These are phyloP conservation scores for Kwoniella dendrophila DNA, from an alignment of 768 basidiomycete genomes.

Conservation along the genomic window DNA sequence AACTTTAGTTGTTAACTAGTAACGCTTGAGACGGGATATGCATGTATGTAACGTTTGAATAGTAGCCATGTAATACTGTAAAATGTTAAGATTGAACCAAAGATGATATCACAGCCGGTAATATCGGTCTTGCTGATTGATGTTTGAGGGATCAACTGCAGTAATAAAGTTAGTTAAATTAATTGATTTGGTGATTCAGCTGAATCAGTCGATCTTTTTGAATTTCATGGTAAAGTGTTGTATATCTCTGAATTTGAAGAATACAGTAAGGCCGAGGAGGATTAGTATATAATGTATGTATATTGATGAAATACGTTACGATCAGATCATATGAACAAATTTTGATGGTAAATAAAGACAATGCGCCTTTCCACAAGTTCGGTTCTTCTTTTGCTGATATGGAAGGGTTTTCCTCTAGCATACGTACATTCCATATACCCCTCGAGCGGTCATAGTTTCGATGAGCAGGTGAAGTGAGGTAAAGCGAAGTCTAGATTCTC, in stretches of 20 bases:
- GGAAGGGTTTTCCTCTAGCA: no score
- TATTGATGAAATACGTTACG: no score
- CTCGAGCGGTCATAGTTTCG: not conserved
- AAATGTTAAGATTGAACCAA: not conserved
- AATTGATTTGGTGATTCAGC: not conserved
- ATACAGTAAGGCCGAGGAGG: not conserved
- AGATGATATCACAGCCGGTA: no score
- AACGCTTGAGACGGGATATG: no score
- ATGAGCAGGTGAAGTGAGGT: not conserved
- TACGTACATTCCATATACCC: no score
- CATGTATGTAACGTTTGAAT: no score
- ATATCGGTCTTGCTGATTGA: not conserved
- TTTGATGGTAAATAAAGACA: no score
- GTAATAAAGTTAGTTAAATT: not conserved
- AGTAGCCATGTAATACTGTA: not conserved
- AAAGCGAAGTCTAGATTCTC: no score
- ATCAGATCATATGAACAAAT: no score
- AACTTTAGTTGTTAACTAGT: not conserved
- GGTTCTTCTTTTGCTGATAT: no score
- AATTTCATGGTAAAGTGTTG: not conserved
- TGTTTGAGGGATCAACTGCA: not conserved
- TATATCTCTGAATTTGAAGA: not conserved
- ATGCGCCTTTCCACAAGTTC: no score
- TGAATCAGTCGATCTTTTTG: conserved; percentile 14
- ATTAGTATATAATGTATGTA: no score